Percentiles rank a stretch among this genome's conserved stretches.
Evolutionary conservation across 2,329 filamentous ascomycete species (phyloP).

Genomic region (Venturia nashicola): DNA sequence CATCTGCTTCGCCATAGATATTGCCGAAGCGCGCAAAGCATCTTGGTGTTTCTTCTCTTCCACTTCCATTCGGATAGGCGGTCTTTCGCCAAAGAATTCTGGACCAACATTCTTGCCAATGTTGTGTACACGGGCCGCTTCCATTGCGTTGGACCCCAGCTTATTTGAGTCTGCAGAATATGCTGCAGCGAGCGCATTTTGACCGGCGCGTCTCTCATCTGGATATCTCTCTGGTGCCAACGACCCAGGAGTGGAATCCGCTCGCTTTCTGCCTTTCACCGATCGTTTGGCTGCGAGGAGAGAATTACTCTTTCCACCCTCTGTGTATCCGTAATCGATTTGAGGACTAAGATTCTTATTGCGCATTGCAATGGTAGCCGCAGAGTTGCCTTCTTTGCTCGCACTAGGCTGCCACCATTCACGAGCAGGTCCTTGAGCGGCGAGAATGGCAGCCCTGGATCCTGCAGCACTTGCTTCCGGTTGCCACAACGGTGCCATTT

Average conservation of each 20-base stretch:
- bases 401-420: constrained; percentile 39
- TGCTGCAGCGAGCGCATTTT: constrained; percentile 63
- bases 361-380: constrained; percentile 56
- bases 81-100: constrained; percentile 67
- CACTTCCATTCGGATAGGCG: constrained; percentile 57
- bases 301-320: constrained; percentile 49
- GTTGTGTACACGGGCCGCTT: constrained; percentile 48
- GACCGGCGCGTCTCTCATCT: constrained; percentile 46
- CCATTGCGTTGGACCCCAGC: constrained; percentile 37
- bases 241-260: constrained; percentile 45
- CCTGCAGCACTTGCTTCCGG: constrained; percentile 52
- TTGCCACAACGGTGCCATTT: constrained; percentile 49
- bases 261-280: constrained; percentile 51
- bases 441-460: constrained; percentile 62
- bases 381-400: constrained; percentile 48
- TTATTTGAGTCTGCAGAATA: constrained; percentile 39
- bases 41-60: constrained; percentile 64
- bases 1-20: constrained; percentile 85
- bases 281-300: constrained; percentile 66
- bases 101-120: constrained; percentile 56
- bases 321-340: constrained; percentile 33
- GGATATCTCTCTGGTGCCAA: constrained; percentile 33
- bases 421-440: constrained; percentile 40
- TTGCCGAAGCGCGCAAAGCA: constrained; percentile 65
- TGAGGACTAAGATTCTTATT: constrained; percentile 35